Evolutionary conservation across 2,329 filamentous ascomycete genomes (phyloP).

Genomic region (Dactylellina haptotyla): DNA sequence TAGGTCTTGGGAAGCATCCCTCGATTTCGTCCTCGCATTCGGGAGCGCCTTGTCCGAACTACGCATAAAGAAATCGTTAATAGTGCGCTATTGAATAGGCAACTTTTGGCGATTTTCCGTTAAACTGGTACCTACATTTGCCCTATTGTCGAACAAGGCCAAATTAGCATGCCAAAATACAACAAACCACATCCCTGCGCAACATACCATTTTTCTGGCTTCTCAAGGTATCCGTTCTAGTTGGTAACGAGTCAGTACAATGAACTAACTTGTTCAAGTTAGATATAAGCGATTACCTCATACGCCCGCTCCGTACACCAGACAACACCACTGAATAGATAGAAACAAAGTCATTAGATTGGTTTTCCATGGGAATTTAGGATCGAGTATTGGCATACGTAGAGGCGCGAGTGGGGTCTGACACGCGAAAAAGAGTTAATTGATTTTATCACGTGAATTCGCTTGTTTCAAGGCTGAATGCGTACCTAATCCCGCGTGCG

Average conservation of each 20-base stretch:
- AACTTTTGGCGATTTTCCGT: neutral
- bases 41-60: conserved; percentile 90
- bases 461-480: conserved; percentile 64
- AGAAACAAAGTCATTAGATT: neutral
- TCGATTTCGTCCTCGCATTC: conserved; percentile 93
- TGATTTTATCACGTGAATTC: neutral
- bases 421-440: conserved; percentile 1
- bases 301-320: conserved; percentile 89
- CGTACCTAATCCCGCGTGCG: conserved; percentile 89
- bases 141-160: conserved; percentile 14
- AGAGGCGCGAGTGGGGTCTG: conserved; percentile 51
- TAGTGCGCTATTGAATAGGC: neutral
- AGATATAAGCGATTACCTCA: conserved; percentile 60
- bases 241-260: conserved; percentile 12
- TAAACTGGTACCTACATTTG: conserved; percentile 47
- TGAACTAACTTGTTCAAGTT: neutral
- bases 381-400: conserved; percentile 33
- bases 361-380: neutral
- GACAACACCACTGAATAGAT: conserved; percentile 78
- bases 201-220: conserved; percentile 83
- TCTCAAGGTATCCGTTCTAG: conserved; percentile 83
- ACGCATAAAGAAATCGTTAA: conserved; percentile 8
- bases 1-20: conserved; percentile 85
- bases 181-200: conserved; percentile 18
- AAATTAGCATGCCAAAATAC: conserved; percentile 46